These are phyloP conservation scores for Russula compacta DNA, from an alignment of 768 basidiomycete genomes.

Conservation along the genomic window DNA sequence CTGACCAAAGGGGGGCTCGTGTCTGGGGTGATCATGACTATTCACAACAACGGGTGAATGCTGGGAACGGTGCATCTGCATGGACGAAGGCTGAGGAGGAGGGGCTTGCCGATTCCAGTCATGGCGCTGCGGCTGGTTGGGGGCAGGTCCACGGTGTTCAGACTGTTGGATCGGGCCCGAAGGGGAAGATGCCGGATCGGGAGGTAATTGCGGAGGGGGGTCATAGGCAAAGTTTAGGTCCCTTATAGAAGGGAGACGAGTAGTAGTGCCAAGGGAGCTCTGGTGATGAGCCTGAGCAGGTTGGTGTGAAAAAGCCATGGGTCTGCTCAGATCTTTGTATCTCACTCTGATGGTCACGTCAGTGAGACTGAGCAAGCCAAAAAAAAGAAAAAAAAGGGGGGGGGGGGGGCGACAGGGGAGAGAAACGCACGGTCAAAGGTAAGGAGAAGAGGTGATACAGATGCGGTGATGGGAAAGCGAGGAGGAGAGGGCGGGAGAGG, in stretches of 20 bases:
- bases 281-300: constrained; percentile 30
- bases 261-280: constrained; percentile 35
- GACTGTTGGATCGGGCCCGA: constrained; percentile 26
- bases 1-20: constrained; percentile 41
- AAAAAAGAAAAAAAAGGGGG: neutral
- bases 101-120: constrained; percentile 22
- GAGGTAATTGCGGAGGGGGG: constrained; percentile 24
- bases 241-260: constrained; percentile 61
- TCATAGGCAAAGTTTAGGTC: constrained; percentile 56
- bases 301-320: constrained; percentile 46
- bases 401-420: neutral
- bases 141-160: constrained; percentile 24
- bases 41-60: constrained; percentile 20
- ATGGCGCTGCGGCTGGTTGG: constrained; percentile 30
- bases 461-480: neutral
- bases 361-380: neutral
- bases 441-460: neutral
- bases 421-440: neutral
- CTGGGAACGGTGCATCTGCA: constrained; percentile 20
- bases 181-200: constrained; percentile 27
- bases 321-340: constrained; percentile 1
- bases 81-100: constrained; percentile 12
- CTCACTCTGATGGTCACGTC: neutral
- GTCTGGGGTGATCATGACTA: constrained; percentile 21
- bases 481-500: constrained; percentile 16